Conservation (phyloP, 2,329 filamentous ascomycete species). For the Calonectria pteridis region DNA sequence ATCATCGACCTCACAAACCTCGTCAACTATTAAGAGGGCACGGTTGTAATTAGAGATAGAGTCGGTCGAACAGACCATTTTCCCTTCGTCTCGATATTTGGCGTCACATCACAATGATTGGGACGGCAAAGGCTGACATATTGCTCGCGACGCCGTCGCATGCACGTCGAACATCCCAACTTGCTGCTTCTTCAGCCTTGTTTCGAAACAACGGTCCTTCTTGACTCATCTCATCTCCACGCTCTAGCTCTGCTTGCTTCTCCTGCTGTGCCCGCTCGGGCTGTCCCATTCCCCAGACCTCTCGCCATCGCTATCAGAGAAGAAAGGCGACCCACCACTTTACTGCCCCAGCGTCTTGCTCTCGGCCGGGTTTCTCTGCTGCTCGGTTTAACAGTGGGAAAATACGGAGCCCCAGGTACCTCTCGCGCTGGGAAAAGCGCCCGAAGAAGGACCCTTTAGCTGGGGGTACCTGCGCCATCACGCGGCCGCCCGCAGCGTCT, state of each 20-base stretch:
- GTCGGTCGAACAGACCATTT: background rate
- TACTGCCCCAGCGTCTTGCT: background rate
- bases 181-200: conserved; percentile 2
- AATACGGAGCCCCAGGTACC: conserved; percentile 12
- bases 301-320: background rate
- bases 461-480: conserved; percentile 14
- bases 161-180: conserved; percentile 12
- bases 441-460: conserved; percentile 26
- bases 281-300: background rate
- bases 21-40: conserved; percentile 17
- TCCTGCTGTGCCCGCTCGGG: background rate
- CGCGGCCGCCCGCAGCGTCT: background rate
- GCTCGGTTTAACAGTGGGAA: conserved; percentile 11
- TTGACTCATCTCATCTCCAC: background rate
- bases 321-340: conserved; percentile 1
- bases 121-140: background rate
- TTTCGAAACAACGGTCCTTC: conserved; percentile 3
- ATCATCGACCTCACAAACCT: conserved; percentile 18
- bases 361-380: conserved; percentile 1
- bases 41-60: conserved; percentile 9
- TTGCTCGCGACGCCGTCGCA: background rate
- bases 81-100: background rate
- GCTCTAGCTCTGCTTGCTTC: background rate
- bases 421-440: conserved; percentile 14
- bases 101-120: conserved; percentile 5